Evolutionary conservation across 108 stramenopile species (phyloP), one percentile per base, ranked within the genome.

Genomic region (Aureococcus anophagefferens): DNA sequence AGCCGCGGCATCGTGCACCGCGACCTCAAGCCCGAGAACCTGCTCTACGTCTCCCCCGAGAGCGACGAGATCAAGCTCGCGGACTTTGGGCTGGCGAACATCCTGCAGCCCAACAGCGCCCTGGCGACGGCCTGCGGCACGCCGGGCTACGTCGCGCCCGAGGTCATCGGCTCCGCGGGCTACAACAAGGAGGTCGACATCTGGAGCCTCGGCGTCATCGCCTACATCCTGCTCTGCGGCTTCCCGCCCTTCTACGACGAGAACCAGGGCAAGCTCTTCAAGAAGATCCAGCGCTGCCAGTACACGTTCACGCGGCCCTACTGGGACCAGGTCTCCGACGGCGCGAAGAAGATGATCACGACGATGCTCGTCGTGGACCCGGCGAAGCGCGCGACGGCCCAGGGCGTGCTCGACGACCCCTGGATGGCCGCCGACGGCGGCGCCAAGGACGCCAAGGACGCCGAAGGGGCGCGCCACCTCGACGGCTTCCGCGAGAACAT

Each of bases 31-130:
- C 93, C 93, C 16, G 93, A 93, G 81, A 93, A 93, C 75, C 76
- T 93, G 33, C 72, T 93, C 0, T 87, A 88, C 66, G 75, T 76
- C 45, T 72, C 77, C 5, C 70, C 71, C 1, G 82, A 91, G 69
- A 94, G 97, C 71, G 86, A 91, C 30, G 75, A 80, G 4, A 91
- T 99, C 76, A 99, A 99, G 80, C 88, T 99, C 74, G 97, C 96
- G 29, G 98, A 99, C 77, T 99, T 99, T 77, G 98, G 98, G 29
- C 95, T 99, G 69, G 95, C 95, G 64, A 95, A 98, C 77, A 85
- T 86, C 51, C 77, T 86, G 30, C 76, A 78, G 11, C 81, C 76
- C 34, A 88, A 88, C 40, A 86, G 87, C 16, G 82, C 81, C 14
- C 81, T 95, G n/a, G 88, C 84, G 29, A 95, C 94, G 3, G 92